These are phyloP conservation scores for Populus hybrid DNA, from an alignment of 441 rosid species.

Conservation along the genomic window DNA sequence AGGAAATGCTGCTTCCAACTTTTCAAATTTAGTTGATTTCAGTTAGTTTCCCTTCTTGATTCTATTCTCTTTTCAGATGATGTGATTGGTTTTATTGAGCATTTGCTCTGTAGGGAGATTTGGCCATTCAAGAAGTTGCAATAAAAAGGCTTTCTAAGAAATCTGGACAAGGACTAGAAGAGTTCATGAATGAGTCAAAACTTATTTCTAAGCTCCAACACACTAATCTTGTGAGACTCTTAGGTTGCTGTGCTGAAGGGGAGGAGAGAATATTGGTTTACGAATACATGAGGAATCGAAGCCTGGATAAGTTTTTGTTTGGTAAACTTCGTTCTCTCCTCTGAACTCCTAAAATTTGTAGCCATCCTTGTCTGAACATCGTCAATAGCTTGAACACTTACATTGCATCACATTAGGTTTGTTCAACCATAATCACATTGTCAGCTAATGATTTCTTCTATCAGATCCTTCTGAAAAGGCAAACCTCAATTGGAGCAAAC, in stretches of 20 bases:
- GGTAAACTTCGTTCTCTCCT: not conserved
- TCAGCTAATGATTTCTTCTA: too few species aligned
- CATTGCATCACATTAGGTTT: too few species aligned
- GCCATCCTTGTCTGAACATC: not conserved
- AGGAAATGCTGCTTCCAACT: too few species aligned
- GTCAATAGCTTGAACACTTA: not conserved
- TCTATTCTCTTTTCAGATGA: not conserved
- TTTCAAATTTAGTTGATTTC: not conserved
- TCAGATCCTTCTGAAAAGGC: not conserved
- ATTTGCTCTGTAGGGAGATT: not conserved
- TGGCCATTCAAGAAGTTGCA: not conserved
- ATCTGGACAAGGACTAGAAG: not conserved
- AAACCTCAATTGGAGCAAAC: not conserved
- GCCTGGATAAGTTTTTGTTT: not conserved
- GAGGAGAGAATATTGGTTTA: conserved; percentile 12
- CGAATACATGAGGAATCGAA: conserved; percentile 6
- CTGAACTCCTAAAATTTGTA: not conserved
- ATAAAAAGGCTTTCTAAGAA: conserved; percentile 8
- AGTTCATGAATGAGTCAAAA: conserved; percentile 11
- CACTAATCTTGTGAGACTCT: conserved; percentile 1
- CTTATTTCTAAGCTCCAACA: conserved; percentile 8
- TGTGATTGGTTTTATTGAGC: not conserved
- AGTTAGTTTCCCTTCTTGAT: too few species aligned
- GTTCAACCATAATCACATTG: not conserved
- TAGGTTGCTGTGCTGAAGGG: conserved; percentile 3